phyloP scores from a whole-genome alignment of 2,329 filamentous ascomycete species.

The Aureobasidium sp. region DNA sequence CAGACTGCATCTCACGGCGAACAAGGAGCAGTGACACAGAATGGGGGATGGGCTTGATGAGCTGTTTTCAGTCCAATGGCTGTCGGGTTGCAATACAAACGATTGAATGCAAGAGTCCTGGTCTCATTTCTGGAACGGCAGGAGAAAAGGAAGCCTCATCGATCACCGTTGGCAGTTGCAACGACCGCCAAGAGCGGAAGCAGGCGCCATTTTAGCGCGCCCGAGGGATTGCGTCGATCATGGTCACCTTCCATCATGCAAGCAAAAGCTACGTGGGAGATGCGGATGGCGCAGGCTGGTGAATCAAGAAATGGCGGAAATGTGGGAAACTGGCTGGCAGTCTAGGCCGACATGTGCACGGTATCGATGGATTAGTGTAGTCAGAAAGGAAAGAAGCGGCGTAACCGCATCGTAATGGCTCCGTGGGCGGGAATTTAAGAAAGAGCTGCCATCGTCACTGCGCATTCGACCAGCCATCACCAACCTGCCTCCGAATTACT shows the following conservation, averaged over 20 bases:
- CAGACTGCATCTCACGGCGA: not conserved
- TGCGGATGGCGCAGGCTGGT: not conserved
- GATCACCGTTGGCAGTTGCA: not conserved
- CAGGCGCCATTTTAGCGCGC: constrained; percentile 5
- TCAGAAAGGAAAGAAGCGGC: not conserved
- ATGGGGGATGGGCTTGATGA: not conserved
- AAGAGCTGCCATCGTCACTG: constrained; percentile 10
- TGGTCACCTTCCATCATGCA: constrained; percentile 5
- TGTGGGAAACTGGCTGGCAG: constrained; percentile 6
- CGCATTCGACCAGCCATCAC: constrained; percentile 2
- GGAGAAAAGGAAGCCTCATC: not conserved
- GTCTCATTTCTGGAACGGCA: not conserved
- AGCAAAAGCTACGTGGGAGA: not conserved
- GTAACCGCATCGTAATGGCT: constrained; percentile 1
- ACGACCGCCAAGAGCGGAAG: not conserved
- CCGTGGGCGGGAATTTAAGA: not conserved
- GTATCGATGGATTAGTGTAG: not conserved
- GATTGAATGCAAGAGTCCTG: constrained; percentile 7
- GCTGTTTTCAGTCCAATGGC: not conserved
- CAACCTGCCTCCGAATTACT: not conserved
- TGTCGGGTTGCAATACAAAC: not conserved
- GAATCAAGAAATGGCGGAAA: constrained; percentile 4
- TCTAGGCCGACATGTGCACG: not conserved
- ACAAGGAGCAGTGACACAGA: not conserved
- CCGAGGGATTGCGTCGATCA: constrained; percentile 6